These are phyloP conservation scores for Candida piceae DNA, from an alignment of 805 yeast species.

Conservation along the genomic window DNA sequence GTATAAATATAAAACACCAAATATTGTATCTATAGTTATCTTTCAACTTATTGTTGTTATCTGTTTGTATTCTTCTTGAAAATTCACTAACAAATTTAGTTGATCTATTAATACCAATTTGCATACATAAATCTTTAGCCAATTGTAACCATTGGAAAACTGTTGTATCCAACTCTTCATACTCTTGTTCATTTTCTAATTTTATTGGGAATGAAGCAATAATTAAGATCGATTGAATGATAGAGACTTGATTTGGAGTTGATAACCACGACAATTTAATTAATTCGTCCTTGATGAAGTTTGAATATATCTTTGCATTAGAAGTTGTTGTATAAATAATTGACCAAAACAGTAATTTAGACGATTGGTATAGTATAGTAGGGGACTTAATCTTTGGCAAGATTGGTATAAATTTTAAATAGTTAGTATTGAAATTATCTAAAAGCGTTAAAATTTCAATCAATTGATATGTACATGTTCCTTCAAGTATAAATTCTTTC, in stretches of 20 bases:
- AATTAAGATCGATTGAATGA: slow-evolving; percentile 23
- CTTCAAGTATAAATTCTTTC: background rate
- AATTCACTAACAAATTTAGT: slow-evolving; percentile 13
- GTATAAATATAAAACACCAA: slow-evolving; percentile 24
- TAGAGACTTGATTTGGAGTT: slow-evolving; percentile 13
- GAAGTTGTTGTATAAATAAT: slow-evolving; percentile 19
- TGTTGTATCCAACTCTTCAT: slow-evolving; percentile 15
- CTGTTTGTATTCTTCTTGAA: slow-evolving; percentile 11
- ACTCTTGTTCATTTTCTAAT: slow-evolving; percentile 5
- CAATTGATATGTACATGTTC: background rate
- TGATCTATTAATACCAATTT: slow-evolving; percentile 17
- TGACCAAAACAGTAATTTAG: slow-evolving; percentile 30
- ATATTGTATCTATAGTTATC: slow-evolving; percentile 18
- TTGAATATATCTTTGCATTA: slow-evolving; percentile 12
- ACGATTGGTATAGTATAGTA: slow-evolving; percentile 12
- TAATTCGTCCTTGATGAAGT: slow-evolving; percentile 15
- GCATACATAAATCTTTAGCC: slow-evolving; percentile 19
- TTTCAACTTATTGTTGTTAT: slow-evolving; percentile 5
- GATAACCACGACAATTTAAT: slow-evolving; percentile 10
- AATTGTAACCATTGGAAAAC: slow-evolving; percentile 21
- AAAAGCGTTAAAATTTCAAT: slow-evolving; percentile 5
- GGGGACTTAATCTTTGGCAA: slow-evolving; percentile 22
- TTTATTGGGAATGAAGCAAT: slow-evolving; percentile 25
- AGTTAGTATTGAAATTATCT: slow-evolving; percentile 16
- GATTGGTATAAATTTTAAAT: slow-evolving; percentile 22